Conservation (phyloP, 345 rosid genomes). For the Clarkia xantiana region DNA sequence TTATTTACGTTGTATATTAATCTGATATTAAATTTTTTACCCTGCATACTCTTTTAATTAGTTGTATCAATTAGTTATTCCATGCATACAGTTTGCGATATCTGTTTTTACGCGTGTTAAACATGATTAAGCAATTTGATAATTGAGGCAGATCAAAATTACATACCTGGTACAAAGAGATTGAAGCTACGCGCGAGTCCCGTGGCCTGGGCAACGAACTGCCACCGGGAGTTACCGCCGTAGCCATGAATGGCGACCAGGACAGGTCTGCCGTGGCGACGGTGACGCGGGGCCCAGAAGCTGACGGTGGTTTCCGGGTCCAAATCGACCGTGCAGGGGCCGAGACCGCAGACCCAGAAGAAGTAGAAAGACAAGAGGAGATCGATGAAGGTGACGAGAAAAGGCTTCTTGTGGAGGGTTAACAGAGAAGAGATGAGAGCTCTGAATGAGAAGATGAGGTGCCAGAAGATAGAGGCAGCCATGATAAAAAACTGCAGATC, state of each 20-base stretch:
- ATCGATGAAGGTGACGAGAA: conserved; percentile 25
- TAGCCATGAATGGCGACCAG: conserved; percentile 62
- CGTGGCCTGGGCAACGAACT: conserved; percentile 41
- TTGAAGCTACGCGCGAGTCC: conserved; percentile 41
- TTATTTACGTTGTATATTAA: too few species aligned
- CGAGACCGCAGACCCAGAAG: conserved; percentile 28
- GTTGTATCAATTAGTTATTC: too few species aligned
- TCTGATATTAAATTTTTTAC: too few species aligned
- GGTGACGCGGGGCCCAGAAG: conserved; percentile 45
- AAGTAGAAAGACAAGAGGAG: conserved; percentile 29
- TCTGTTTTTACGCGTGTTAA: too few species aligned
- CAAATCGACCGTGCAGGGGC: conserved; percentile 39
- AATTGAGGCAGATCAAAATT: too few species aligned
- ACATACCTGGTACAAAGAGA: conserved; percentile 26
- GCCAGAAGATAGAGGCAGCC: conserved; percentile 2
- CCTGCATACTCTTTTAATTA: too few species aligned
- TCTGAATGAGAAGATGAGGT: not conserved
- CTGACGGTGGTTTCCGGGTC: conserved; percentile 49
- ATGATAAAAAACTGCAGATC: not conserved
- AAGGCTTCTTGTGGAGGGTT: conserved; percentile 10
- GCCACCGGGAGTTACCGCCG: conserved; percentile 61
- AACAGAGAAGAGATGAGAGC: not conserved
- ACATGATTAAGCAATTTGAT: too few species aligned
- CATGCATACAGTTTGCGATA: too few species aligned
- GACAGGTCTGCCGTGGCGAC: conserved; percentile 19